Evolutionary conservation across 768 basidiomycete species (phyloP), one percentile per base, ranked within the genome.

Genomic region (Galerina sulciceps): DNA sequence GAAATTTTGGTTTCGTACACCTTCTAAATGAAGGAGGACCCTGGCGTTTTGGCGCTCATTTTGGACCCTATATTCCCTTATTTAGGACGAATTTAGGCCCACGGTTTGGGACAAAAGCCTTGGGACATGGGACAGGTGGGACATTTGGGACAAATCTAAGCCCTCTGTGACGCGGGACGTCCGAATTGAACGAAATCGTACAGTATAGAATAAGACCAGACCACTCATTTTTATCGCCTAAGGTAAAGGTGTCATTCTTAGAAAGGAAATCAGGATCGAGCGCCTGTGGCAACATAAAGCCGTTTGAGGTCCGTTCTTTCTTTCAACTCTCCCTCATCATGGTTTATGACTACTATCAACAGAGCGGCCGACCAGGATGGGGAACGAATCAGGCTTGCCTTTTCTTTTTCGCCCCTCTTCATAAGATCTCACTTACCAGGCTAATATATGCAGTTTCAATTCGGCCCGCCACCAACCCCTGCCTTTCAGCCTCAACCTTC

Each of bases 401-500:
- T 40, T 48, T 58, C 38, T 52, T 42, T 38, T 38, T 20, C 23
- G 22, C 13, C 35, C 40, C 34, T 57, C 37, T 49, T 47, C 36
- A 54, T 59, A 26, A 42, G 57, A 40, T 34, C 40, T 9, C 35
- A 49, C 67, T 62, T 42, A 60, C 13, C 15, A n/a, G n/a, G n/a
- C n/a, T 47, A 23, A 18, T 23, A 40, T 40, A 17, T 22, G 13
- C 18, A 80, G 79, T 74, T 73, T 62, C 77, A 77, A 65, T 79
- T 79, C 50, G 74, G 73, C 18, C 82, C 74, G 22, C 76, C 79
- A 5, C 77, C 78, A 0, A 61, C 71, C 46, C 76, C 77, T 8
- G 67, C 57, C 40, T 79, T 78, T 60, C 80, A 81, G 62, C 75
- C 86, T 9, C 82, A 84, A 51, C 75, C 85, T 37, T 74, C 80